Percentiles rank a stretch among this genome's conserved stretches.
phyloP scores from a whole-genome alignment of 495 filamentous ascomycete species.

The Penicillium roqueforti region DNA sequence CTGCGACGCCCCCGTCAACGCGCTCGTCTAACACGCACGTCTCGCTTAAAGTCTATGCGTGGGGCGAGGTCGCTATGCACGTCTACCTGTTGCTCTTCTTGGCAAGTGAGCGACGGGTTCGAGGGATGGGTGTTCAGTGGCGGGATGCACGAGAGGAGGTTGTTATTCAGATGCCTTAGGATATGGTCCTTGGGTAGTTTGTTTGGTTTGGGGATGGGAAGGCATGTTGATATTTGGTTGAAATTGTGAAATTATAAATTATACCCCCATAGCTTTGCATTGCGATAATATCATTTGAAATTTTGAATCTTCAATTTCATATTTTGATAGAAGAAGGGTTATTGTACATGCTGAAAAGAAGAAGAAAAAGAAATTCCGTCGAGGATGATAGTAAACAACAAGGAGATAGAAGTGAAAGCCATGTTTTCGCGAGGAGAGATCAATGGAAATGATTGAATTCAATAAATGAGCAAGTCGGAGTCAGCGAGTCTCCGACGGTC shows the following conservation, averaged over 20 bases:
- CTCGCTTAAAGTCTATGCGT: slow-evolving; percentile 58
- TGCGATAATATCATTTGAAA: not conserved
- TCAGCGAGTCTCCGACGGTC: not conserved
- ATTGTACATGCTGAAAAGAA: slow-evolving; percentile 21
- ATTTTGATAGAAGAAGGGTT: slow-evolving; percentile 7
- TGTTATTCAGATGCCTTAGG: slow-evolving; percentile 43
- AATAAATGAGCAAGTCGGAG: slow-evolving; percentile 5
- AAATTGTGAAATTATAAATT: not conserved
- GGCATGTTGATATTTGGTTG: not conserved
- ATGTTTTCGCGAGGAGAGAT: slow-evolving; percentile 2
- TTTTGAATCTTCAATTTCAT: slow-evolving; percentile 2
- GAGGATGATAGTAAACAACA: slow-evolving; percentile 1
- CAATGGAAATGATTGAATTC: not conserved
- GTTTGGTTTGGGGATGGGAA: not conserved
- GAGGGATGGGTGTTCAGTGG: slow-evolving; percentile 54
- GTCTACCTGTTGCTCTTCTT: slow-evolving; percentile 63
- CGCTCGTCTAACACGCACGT: slow-evolving; percentile 2
- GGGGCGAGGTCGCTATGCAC: slow-evolving; percentile 58
- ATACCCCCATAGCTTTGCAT: not conserved
- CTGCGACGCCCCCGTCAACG: not conserved
- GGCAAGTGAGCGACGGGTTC: slow-evolving; percentile 54
- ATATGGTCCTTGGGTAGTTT: not conserved
- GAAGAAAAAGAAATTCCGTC: not conserved
- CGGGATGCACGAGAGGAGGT: slow-evolving; percentile 49
- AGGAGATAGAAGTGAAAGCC: not conserved